Evolutionary conservation across 2,329 filamentous ascomycete genomes (phyloP), one percentile per base, ranked within the genome.

Genomic region (Dendrostoma leiphaemia): DNA sequence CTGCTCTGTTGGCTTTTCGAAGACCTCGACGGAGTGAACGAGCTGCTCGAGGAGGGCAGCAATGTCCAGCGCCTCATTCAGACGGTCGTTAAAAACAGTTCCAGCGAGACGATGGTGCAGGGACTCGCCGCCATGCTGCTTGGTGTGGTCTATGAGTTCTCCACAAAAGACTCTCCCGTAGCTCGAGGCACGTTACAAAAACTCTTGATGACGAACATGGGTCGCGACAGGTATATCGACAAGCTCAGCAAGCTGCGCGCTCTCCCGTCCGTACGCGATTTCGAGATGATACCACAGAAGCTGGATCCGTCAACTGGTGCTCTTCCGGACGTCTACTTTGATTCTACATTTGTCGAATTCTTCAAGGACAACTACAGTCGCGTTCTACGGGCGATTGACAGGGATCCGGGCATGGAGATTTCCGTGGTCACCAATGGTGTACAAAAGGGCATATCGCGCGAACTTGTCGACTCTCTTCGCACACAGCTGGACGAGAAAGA

Each of bases 291-390:
- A 9, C 85, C 89, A 2, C 90, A 91, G 63, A 89, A 83, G 58
- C 72, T 84, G 7, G 79, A 80, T 59, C 72, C 73, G 4, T 68
- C 65, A 59, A 74, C 63, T 45, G 81, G 70, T 63, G 69, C 82
- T 71, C 61, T 92, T 7, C 89, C 91, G 1, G 86, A 92, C 48
- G 89, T 96, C 1, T 95, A 85, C 67, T 94, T 97, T 60, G 91
- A 96, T 62, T 80, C 83, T 44, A 83, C 83, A 0, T 97, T 97
- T 69, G 85, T 99, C 52, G 90, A 97, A 57, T 96, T 97, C 64
- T 83, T 97, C 64, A 97, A 97, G 65, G 92, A 97, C 65, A 96
- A 96, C 66, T 97, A 95, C 67, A 93, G 89, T 64, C 87, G 92
- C 8, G 74, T 97, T 54, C 76, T 88, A 35, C 84, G 91, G 59